These are phyloP conservation scores for Rhizopogon sp. DNA, from an alignment of 768 basidiomycete genomes.

Conservation along the genomic window DNA sequence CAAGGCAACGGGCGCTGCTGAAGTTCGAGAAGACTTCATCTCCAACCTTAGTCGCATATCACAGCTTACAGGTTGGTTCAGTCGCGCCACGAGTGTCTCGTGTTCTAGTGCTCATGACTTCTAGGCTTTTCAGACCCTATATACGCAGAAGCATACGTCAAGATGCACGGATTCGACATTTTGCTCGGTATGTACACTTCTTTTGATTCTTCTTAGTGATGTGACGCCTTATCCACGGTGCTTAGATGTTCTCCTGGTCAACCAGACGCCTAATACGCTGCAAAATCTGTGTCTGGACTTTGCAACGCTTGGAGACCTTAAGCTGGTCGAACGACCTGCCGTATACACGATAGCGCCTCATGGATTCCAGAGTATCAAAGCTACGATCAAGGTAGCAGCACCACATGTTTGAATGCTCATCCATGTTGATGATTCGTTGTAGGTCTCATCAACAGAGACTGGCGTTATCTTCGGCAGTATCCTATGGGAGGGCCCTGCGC, in stretches of 20 bases:
- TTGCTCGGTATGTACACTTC: slow-evolving; percentile 58
- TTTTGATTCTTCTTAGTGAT: background rate
- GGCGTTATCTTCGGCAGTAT: slow-evolving; percentile 98
- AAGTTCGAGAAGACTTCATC: slow-evolving; percentile 87
- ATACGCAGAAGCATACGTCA: slow-evolving; percentile 96
- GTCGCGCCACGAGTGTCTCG: background rate
- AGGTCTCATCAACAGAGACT: slow-evolving; percentile 97
- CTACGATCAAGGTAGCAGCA: slow-evolving; percentile 79
- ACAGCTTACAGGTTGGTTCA: slow-evolving; percentile 77
- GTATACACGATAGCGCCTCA: slow-evolving; percentile 93
- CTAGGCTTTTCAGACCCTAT: slow-evolving; percentile 96
- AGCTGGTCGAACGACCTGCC: slow-evolving; percentile 93
- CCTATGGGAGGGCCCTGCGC: slow-evolving; percentile 88
- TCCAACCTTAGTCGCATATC: slow-evolving; percentile 91
- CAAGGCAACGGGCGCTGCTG: slow-evolving; percentile 80
- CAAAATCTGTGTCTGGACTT: slow-evolving; percentile 98
- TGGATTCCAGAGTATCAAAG: slow-evolving; percentile 97
- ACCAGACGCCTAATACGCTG: slow-evolving; percentile 89
- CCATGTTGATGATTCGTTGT: background rate
- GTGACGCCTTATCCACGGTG: background rate
- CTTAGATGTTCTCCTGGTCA: slow-evolving; percentile 90
- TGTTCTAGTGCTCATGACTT: background rate
- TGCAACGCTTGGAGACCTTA: slow-evolving; percentile 93
- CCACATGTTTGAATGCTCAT: background rate
- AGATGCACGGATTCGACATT: slow-evolving; percentile 97